Percentiles rank a stretch among this genome's conserved stretches.
Evolutionary conservation across 192 early-diverging fungal species (phyloP).

Genomic region (Coemansia sp.): DNA sequence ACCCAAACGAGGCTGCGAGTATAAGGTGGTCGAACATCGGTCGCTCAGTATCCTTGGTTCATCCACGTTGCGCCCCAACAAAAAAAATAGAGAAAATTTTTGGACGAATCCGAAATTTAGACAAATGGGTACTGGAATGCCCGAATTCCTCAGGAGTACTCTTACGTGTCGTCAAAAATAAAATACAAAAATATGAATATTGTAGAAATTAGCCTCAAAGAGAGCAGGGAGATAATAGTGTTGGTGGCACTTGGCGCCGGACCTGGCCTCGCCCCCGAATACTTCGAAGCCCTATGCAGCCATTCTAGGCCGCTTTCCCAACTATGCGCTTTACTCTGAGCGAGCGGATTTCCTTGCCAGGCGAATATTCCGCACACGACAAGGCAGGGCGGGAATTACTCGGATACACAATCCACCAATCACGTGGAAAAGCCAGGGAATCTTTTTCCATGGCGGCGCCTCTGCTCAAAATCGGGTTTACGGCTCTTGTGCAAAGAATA

Average conservation of each 20-base stretch:
- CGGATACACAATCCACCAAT: background rate
- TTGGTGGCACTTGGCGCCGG: background rate
- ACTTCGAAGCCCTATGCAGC: background rate
- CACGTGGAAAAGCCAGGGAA: background rate
- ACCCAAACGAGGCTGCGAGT: conserved; percentile 59
- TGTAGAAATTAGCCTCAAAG: background rate
- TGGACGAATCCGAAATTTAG: background rate
- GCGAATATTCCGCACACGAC: background rate
- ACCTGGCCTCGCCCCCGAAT: background rate
- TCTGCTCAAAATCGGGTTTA: background rate
- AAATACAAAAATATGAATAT: background rate
- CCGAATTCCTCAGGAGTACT: background rate
- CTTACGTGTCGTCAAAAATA: background rate
- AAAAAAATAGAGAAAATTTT: background rate
- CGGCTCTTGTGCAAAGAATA: background rate
- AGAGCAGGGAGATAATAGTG: background rate
- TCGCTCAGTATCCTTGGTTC: background rate
- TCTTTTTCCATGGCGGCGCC: background rate
- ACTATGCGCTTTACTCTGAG: background rate
- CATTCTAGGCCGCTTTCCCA: background rate
- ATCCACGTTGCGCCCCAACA: background rate
- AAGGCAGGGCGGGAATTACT: background rate
- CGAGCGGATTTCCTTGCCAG: background rate
- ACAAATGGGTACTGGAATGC: background rate
- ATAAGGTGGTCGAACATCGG: conserved; percentile 55